A percentile compares a stretch with the other conserved stretches of the same genome.
phyloP scores from a whole-genome alignment of 208 protist genomes.

The Herpetomonas tarakana region DNA sequence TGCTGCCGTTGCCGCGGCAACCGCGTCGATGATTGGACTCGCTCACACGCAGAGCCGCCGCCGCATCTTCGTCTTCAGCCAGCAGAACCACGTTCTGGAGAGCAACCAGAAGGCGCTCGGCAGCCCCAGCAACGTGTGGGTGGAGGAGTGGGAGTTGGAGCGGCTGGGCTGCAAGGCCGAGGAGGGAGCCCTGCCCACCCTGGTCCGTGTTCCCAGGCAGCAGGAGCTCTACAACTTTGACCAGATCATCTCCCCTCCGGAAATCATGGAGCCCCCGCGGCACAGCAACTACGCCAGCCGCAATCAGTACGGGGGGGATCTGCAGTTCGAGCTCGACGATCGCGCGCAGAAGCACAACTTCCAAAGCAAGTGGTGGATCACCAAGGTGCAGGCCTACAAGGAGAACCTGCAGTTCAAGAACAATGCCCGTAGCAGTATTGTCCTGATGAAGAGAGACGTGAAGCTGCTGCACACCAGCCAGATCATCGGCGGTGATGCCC shows the following conservation, averaged over 20 bases:
- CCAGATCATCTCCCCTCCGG: conserved; percentile 70
- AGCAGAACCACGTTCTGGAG: conserved; percentile 83
- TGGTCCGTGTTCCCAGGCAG: conserved; percentile 74
- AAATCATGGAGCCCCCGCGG: conserved; percentile 82
- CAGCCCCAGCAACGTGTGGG: conserved; percentile 86
- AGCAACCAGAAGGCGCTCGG: conserved; percentile 85
- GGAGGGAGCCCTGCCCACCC: conserved; percentile 61
- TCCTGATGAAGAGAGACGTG: conserved; percentile 63
- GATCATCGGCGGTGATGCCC: conserved; percentile 62
- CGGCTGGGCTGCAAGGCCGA: conserved; percentile 62
- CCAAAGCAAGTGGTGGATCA: conserved; percentile 87
- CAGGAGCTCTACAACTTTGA: conserved; percentile 90
- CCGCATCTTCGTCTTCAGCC: conserved; percentile 79
- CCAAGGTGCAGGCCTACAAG: conserved; percentile 62
- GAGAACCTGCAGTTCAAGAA: conserved; percentile 78
- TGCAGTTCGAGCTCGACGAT: conserved; percentile 90
- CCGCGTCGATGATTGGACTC: too few relatives aligned
- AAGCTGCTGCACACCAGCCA: conserved; percentile 83
- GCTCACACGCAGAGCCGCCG: conserved; percentile 18
- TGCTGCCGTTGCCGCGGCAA: conserved; percentile 9
- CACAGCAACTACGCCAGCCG: conserved; percentile 88
- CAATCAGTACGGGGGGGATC: conserved; percentile 71
- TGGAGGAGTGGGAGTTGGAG: conserved; percentile 87
- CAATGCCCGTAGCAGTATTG: conserved; percentile 60
- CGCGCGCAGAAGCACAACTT: conserved; percentile 81